Percentiles rank a stretch among this genome's conserved stretches.
Evolutionary conservation across 2,329 filamentous ascomycete genomes (phyloP).

Genomic region (Cyclaneusma minus): DNA sequence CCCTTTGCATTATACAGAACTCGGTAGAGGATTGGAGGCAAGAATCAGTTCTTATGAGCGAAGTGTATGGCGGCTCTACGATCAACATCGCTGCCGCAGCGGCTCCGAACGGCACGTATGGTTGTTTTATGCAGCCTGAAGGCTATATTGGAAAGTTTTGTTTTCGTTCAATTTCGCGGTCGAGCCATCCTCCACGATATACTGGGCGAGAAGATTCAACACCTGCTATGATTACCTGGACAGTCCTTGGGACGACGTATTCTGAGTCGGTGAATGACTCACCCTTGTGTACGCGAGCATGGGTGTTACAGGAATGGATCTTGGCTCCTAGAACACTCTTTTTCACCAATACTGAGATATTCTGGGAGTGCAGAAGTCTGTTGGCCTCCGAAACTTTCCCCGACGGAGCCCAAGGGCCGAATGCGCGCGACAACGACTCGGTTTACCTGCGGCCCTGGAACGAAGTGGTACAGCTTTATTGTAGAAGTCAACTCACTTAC

Average conservation of each 20-base stretch:
- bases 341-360: slow-evolving; percentile 7
- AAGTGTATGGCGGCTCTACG: slow-evolving; percentile 4
- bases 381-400: slow-evolving; percentile 4
- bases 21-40: slow-evolving; percentile 9
- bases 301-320: slow-evolving; percentile 9
- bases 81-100: slow-evolving; percentile 7
- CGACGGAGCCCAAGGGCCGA: slow-evolving; percentile 1
- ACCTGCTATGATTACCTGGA: too few species aligned
- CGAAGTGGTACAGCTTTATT: slow-evolving; percentile 3
- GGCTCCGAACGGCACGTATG: slow-evolving; percentile 4
- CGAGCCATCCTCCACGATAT: too few species aligned
- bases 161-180: too few species aligned
- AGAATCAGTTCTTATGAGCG: slow-evolving; percentile 6
- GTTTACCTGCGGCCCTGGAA: slow-evolving; percentile 3
- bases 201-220: too few species aligned
- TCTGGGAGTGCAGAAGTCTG: slow-evolving; percentile 8
- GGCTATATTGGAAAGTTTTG: slow-evolving; percentile 1
- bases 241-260: too few species aligned
- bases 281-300: slow-evolving; percentile 6
- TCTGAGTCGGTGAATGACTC: too few species aligned
- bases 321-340: slow-evolving; percentile 7
- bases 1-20: slow-evolving; percentile 14
- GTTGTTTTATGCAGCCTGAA: slow-evolving; percentile 4
- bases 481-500: slow-evolving; percentile 2
- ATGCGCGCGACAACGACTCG: background rate